These are phyloP conservation scores for Hansenula anomala DNA, from an alignment of 1,139 yeast species.

Conservation along the genomic window DNA sequence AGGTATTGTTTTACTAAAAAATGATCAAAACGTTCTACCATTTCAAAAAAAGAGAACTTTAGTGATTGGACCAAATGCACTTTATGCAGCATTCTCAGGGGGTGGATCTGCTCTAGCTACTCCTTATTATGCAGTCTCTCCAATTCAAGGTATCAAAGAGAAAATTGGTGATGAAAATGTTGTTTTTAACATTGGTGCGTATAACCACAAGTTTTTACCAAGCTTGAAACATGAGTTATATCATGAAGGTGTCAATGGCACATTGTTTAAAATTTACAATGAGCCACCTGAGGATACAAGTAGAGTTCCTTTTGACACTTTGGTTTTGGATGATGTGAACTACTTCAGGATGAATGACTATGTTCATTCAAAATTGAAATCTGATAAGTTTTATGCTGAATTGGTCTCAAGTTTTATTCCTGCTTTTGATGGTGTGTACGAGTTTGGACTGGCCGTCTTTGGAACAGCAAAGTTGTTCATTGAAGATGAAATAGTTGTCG, in stretches of 20 bases:
- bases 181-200: conserved; percentile 32
- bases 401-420: conserved; percentile 23
- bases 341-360: conserved; percentile 44
- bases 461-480: conserved; percentile 53
- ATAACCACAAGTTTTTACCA: conserved; percentile 29
- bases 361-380: conserved; percentile 26
- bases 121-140: conserved; percentile 41
- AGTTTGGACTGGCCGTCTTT: conserved; percentile 43
- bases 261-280: conserved; percentile 6
- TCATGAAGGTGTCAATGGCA: conserved; percentile 6
- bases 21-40: conserved; percentile 41
- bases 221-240: conserved; percentile 20
- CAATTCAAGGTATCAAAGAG: conserved; percentile 36
- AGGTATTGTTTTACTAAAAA: conserved; percentile 49
- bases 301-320: conserved; percentile 33
- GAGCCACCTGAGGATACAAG: conserved; percentile 20
- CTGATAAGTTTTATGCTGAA: conserved; percentile 26
- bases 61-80: conserved; percentile 50
- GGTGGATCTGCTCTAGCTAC: conserved; percentile 50
- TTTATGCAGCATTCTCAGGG: conserved; percentile 38
- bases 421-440: conserved; percentile 47
- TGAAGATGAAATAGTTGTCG: conserved; percentile 48
- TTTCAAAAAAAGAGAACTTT: conserved; percentile 35
- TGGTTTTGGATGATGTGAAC: conserved; percentile 29
- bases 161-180: conserved; percentile 26